phyloP scores from a whole-genome alignment of 1,284 basidiomycete species.

The Bondarzewia mesenterica region DNA sequence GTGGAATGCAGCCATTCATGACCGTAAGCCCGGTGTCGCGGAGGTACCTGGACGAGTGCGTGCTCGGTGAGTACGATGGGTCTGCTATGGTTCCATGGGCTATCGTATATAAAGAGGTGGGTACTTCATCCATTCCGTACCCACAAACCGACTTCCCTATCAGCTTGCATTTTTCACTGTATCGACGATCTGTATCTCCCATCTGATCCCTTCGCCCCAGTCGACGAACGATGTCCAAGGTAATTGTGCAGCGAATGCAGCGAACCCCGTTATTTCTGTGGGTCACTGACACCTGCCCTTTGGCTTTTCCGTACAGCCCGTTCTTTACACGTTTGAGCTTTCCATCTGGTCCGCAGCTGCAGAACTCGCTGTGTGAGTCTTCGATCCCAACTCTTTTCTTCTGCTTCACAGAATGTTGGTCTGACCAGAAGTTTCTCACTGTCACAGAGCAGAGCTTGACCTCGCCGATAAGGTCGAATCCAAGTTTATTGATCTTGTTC shows the following conservation, averaged over 20 bases:
- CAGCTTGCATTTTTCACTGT: no score
- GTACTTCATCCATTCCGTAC: not conserved
- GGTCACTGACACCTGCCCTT: not conserved
- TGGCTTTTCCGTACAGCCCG: not conserved
- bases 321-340: conserved; percentile 33
- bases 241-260: no score
- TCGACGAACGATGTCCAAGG: not conserved
- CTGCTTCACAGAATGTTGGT: not conserved
- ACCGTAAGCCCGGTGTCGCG: not conserved
- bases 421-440: conserved; percentile 9
- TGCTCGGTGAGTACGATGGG: not conserved
- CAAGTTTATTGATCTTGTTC: conserved; percentile 32
- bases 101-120: not conserved
- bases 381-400: not conserved
- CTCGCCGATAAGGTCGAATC: conserved; percentile 23
- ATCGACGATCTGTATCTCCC: not conserved
- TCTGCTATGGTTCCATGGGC: not conserved
- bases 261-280: not conserved
- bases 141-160: not conserved
- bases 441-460: conserved; percentile 33
- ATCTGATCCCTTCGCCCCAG: not conserved
- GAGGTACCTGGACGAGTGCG: not conserved
- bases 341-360: conserved; percentile 44
- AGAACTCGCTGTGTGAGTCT: conserved; percentile 39
- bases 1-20: no score